Evolutionary conservation across 2,329 filamentous ascomycete genomes (phyloP).

Genomic region (Colletotrichum musicola): DNA sequence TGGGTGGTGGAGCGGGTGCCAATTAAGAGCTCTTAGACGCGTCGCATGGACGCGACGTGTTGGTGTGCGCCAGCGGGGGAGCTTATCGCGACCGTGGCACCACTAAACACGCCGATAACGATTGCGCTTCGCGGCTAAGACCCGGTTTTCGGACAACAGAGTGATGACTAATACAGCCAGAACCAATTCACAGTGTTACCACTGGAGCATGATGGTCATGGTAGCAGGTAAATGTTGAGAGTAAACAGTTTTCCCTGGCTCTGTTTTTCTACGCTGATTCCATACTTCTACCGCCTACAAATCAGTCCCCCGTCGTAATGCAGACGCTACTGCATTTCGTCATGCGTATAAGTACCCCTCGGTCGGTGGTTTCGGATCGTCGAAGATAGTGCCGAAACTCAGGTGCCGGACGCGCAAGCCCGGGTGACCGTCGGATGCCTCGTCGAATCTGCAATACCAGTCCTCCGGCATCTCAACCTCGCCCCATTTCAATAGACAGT

Average conservation of each 20-base stretch:
- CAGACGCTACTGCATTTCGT: neutral
- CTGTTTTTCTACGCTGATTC: no score
- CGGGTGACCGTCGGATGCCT: neutral
- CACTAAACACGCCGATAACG: conserved; percentile 37
- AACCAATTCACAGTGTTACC: no score
- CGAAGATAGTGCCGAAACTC: neutral
- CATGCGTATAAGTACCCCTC: neutral
- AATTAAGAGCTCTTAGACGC: conserved; percentile 37
- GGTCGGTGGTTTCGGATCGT: neutral
- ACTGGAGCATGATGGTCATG: no score
- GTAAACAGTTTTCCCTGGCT: no score
- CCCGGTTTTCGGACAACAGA: neutral
- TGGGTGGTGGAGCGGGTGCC: conserved; percentile 28
- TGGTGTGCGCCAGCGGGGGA: conserved; percentile 14
- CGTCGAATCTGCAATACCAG: neutral
- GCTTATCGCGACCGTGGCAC: conserved; percentile 34
- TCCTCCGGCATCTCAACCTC: conserved; percentile 1
- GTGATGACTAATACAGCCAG: neutral
- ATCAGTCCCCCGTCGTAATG: no score
- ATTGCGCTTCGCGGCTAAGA: neutral
- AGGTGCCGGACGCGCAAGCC: neutral
- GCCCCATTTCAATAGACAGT: neutral
- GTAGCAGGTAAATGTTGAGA: no score
- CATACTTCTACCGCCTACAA: no score
- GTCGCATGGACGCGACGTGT: conserved; percentile 35